Percentiles rank a stretch among this genome's conserved stretches.
phyloP scores from a whole-genome alignment of 306 rosid species.

The Dalbergia cochinchinensis region DNA sequence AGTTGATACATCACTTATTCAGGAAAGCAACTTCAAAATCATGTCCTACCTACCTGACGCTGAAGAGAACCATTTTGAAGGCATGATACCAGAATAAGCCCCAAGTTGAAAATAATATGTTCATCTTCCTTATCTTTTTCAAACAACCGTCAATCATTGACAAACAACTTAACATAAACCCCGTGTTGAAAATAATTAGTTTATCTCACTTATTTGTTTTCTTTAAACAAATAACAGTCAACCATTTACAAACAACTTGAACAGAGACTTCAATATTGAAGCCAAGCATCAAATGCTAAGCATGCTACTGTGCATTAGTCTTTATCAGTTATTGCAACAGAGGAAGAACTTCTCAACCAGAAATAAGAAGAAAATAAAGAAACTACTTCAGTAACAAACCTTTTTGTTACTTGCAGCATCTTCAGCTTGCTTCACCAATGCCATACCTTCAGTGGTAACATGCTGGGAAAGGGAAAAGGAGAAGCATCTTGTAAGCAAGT shows the following conservation, averaged over 20 bases:
- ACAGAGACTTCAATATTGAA: slow-evolving; percentile 26
- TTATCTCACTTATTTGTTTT: not conserved
- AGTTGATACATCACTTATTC: slow-evolving; percentile 23
- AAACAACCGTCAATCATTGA: not conserved
- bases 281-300: not conserved
- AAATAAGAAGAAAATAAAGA: slow-evolving; percentile 31
- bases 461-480: slow-evolving; percentile 65
- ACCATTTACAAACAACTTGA: not conserved
- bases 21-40: slow-evolving; percentile 32
- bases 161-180: slow-evolving; percentile 3
- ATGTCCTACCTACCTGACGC: not conserved
- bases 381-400: slow-evolving; percentile 55
- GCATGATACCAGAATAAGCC: slow-evolving; percentile 1
- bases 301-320: not conserved
- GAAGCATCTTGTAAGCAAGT: slow-evolving; percentile 22
- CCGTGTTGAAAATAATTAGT: slow-evolving; percentile 12
- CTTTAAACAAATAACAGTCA: not conserved
- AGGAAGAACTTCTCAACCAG: slow-evolving; percentile 34
- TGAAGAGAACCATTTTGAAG: not conserved
- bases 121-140: not conserved
- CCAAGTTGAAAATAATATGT: slow-evolving; percentile 5
- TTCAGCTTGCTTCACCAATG: slow-evolving; percentile 95
- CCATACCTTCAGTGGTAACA: slow-evolving; percentile 92
- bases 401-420: slow-evolving; percentile 95
- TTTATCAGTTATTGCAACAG: slow-evolving; percentile 17